Conservation (phyloP, 2,329 filamentous ascomycete genomes). For the Emmonsiellopsis sp. region DNA sequence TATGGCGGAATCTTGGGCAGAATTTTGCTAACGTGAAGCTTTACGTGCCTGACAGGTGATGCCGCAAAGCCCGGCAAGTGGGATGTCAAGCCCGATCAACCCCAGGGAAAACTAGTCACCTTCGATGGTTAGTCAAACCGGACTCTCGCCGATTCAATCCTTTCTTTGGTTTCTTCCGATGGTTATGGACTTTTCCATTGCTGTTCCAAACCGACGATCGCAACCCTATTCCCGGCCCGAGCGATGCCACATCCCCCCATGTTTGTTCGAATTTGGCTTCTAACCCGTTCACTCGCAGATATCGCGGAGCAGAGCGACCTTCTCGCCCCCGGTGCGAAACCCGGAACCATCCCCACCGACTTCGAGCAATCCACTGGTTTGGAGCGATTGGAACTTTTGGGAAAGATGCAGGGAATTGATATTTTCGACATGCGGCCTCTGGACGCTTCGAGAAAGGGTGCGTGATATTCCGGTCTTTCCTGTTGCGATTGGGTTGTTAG, state of each 20-base stretch:
- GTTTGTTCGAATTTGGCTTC: not conserved
- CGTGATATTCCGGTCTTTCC: constrained; percentile 16
- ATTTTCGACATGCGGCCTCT: constrained; percentile 98
- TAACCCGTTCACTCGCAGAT: constrained; percentile 46
- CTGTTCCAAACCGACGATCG: too few species aligned
- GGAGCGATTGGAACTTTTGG: constrained; percentile 95
- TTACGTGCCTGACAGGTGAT: constrained; percentile 12
- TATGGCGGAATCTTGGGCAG: too few species aligned
- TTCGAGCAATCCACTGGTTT: constrained; percentile 93
- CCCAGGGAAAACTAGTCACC: constrained; percentile 34
- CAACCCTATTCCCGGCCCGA: not conserved
- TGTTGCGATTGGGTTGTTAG: not conserved
- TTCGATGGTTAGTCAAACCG: constrained; percentile 33
- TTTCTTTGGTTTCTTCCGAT: not conserved
- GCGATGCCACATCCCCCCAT: not conserved
- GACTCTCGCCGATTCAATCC: constrained; percentile 8
- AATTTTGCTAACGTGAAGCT: constrained; percentile 6
- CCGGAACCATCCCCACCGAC: constrained; percentile 84
- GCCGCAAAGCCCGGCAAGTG: constrained; percentile 23
- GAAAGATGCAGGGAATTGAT: constrained; percentile 98
- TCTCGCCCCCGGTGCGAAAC: constrained; percentile 66
- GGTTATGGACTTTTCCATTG: not conserved
- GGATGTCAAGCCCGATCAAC: constrained; percentile 26
- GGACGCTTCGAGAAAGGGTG: constrained; percentile 80
- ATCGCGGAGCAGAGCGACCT: constrained; percentile 77